Base-by-base conservation (phyloP, 306 rosid genomes). In the Corylus avellana region DNA sequence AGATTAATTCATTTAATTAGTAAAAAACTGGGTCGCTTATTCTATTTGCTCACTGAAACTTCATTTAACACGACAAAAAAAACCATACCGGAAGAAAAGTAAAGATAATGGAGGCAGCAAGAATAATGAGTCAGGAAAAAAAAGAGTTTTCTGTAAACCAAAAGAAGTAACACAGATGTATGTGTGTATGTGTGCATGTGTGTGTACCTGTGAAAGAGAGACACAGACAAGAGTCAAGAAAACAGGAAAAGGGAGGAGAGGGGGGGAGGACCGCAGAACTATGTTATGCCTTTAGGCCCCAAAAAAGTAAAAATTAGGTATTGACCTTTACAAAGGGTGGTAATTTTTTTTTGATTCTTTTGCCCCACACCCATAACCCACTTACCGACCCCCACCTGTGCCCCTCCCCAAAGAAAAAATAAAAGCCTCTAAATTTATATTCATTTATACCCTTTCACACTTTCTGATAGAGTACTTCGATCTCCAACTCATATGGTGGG, bases 1-100 rank as follows among this genome's bases (percentile, higher is more conserved):
- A 14, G 29, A 67, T 42, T 67, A 67, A 67, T 37, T 59, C 44
- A 32, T 32, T 63, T 63, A 13, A 13, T 13, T 32, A 29, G 4
- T 17, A 42, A 18, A 18, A n/a, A 39, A 18, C 11, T 37, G 13
- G 42, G 32, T 56, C 18, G 12, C 59, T 18, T 51, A 73, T 61
- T 78, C 72, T 44, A 68, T 73, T 48, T 78, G 77, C 63, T 59
- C 73, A 50, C 29, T 1, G 55, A 39, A 49, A 79, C 75, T 42
- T 14, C 7, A 46, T 29, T 18, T 22, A 12, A 35, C 50, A 29
- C 1, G 63, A n/a, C 16, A 62, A 78, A 44, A 1, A 59, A 18
- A 44, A 39, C 59, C 58, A 64, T 37, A 20, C 22, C 12, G 39
- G 4, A 12, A 53, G 53, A 70, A 22, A 46, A 63, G 46, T 49